These are phyloP conservation scores for Candida ulmi DNA, from an alignment of 805 yeast genomes.

Conservation along the genomic window DNA sequence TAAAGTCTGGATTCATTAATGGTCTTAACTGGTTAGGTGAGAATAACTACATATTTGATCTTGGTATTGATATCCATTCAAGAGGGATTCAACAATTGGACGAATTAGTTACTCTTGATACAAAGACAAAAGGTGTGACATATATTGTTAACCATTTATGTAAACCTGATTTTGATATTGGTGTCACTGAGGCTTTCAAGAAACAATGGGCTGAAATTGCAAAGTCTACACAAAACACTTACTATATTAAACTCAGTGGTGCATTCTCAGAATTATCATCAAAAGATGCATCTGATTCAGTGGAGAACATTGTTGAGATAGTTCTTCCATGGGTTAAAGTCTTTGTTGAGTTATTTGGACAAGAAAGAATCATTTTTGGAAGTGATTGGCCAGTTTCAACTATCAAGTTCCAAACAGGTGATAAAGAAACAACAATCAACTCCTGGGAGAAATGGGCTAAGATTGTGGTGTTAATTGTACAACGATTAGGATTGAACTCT, in stretches of 20 bases:
- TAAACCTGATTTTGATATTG: constrained; percentile 30
- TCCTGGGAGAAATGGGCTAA: constrained; percentile 22
- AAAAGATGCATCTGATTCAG: constrained; percentile 13
- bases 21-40: constrained; percentile 30
- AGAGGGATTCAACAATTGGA: constrained; percentile 36
- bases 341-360: constrained; percentile 27
- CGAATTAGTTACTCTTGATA: constrained; percentile 28
- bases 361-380: constrained; percentile 32
- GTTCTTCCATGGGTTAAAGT: too few relatives aligned
- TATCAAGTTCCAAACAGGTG: constrained; percentile 14
- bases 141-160: constrained; percentile 37
- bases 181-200: constrained; percentile 17
- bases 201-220: constrained; percentile 18
- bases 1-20: constrained; percentile 23
- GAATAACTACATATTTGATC: constrained; percentile 30
- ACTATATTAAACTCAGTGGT: constrained; percentile 36
- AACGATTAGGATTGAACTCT: neutral
- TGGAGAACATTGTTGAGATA: too few relatives aligned
- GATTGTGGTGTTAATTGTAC: constrained; percentile 17
- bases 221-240: constrained; percentile 9
- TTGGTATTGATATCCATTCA: constrained; percentile 35
- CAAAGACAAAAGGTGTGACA: constrained; percentile 23
- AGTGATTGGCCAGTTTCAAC: constrained; percentile 42
- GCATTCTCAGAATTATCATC: constrained; percentile 35
- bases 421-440: neutral